These are phyloP conservation scores for Lepraria neglecta DNA, from an alignment of 495 filamentous ascomycete species.

Conservation along the genomic window DNA sequence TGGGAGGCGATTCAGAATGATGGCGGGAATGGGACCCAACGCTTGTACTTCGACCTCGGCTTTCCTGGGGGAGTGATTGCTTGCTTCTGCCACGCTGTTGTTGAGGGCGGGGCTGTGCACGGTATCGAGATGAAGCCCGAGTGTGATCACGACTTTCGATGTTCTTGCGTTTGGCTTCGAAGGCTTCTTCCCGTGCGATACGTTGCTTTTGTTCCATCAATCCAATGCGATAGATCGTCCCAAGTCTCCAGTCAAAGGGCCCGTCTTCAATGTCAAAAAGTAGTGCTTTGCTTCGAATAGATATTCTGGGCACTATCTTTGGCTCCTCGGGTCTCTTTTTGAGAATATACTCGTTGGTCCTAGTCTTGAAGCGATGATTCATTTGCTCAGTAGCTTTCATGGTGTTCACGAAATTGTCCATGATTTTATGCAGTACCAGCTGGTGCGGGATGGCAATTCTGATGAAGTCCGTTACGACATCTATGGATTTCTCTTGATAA, in stretches of 20 bases:
- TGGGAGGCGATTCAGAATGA: conserved; percentile 20
- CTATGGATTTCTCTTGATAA: conserved; percentile 73
- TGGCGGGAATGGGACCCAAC: conserved; percentile 40
- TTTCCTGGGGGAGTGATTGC: conserved; percentile 20
- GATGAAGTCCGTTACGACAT: conserved; percentile 78
- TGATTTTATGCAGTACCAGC: conserved; percentile 80
- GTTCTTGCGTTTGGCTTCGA: conserved; percentile 76
- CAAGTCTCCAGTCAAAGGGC: conserved; percentile 94
- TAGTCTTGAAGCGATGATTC: conserved; percentile 81
- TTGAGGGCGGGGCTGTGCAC: conserved; percentile 44
- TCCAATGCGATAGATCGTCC: conserved; percentile 83
- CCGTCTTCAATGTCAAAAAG: conserved; percentile 93
- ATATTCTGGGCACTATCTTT: conserved; percentile 77
- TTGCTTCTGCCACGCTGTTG: conserved; percentile 48
- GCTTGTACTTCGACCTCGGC: conserved; percentile 20
- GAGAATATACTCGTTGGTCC: conserved; percentile 78
- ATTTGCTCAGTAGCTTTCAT: conserved; percentile 83
- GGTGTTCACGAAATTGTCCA: conserved; percentile 86
- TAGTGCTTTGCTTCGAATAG: conserved; percentile 70
- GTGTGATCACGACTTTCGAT: conserved; percentile 62
- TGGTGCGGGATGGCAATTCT: conserved; percentile 90
- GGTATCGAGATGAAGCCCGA: conserved; percentile 43
- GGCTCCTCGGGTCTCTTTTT: conserved; percentile 76
- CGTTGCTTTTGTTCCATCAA: conserved; percentile 84
- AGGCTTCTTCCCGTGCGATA: conserved; percentile 83